Base-by-base conservation (phyloP, 2,329 filamentous ascomycete species). In the Cladophialophora exuberans region DNA sequence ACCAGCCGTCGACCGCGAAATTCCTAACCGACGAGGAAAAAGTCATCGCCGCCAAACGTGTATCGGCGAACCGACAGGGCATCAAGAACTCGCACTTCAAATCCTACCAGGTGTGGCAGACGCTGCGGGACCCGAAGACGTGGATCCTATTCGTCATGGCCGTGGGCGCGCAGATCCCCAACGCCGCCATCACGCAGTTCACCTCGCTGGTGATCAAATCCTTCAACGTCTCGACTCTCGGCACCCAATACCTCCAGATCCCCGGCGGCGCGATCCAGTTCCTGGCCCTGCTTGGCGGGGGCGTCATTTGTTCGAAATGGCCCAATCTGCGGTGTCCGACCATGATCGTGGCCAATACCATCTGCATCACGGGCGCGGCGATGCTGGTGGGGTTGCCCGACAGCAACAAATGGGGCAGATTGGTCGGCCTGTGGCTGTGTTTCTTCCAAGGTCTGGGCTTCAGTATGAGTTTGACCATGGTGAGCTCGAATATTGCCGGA, bases 261-360 rank as follows among this genome's bases (percentile, higher is more conserved):
- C 82, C 82, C 0, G 82, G 81, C 13, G 82, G 81, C 17, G 80
- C 77, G 0, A 75, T 84, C 0, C 80, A 84, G 56, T 82, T 83
- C 61, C 61, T 81, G 1, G 76, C 80, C 0, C 70, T 83, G 0
- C 65, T 84, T 5, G 61, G 70, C 1, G 79, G 79, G 1, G 80
- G 80, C 13, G 74, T 72, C 45, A 69, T 84, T 20, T 80, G 79
- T 62, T 79, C 77, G 0, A 72, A 72, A n/a, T 83, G 57, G 50
- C 58, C 64, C n/a, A 78, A 79, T 62, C 70, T 76, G 1, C 72
- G 81, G 4, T 83, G 79, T 60, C 68, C 75, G 3, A 81, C 79
- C 26, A 84, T 84, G 80, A 79, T 81, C 3, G 65, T 77, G 4
- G 81, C 81, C 2, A 83, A 83, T 65, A 63, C 65, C 0, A 77